These are phyloP conservation scores for Reutealis trisperma DNA, from an alignment of 345 rosid species.

Conservation along the genomic window DNA sequence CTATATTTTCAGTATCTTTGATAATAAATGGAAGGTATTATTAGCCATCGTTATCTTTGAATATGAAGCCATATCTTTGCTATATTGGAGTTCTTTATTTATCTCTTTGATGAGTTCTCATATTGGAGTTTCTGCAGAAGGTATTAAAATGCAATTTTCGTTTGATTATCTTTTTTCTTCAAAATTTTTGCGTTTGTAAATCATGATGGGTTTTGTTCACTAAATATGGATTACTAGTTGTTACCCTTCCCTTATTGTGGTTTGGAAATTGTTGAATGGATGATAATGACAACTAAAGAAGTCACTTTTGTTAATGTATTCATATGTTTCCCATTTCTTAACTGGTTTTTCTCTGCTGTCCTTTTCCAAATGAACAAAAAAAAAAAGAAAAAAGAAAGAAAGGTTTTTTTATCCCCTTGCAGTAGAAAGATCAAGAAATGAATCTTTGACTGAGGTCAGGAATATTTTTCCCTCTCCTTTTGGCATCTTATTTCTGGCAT, in stretches of 20 bases:
- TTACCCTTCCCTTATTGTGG: neutral
- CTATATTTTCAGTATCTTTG: neutral
- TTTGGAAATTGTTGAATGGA: conserved; percentile 4
- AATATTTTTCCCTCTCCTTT: neutral
- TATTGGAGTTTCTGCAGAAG: neutral
- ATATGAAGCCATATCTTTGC: neutral
- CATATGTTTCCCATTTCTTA: neutral
- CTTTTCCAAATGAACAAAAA: neutral
- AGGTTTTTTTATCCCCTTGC: neutral
- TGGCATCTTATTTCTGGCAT: neutral
- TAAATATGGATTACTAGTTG: neutral
- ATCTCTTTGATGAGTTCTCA: neutral
- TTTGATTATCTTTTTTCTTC: neutral
- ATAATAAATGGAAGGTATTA: neutral
- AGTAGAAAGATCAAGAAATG: neutral
- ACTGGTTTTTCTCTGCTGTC: neutral
- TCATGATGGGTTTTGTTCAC: neutral
- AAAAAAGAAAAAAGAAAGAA: too few species aligned
- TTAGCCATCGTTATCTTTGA: neutral
- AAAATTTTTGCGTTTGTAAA: neutral
- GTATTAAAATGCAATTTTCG: neutral
- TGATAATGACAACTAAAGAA: conserved; percentile 16
- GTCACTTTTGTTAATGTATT: neutral
- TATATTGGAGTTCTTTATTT: neutral
- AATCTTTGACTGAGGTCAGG: neutral